These are phyloP conservation scores for Lasiodiplodia theobromae DNA, from an alignment of 2,329 filamentous ascomycete species.

Conservation along the genomic window DNA sequence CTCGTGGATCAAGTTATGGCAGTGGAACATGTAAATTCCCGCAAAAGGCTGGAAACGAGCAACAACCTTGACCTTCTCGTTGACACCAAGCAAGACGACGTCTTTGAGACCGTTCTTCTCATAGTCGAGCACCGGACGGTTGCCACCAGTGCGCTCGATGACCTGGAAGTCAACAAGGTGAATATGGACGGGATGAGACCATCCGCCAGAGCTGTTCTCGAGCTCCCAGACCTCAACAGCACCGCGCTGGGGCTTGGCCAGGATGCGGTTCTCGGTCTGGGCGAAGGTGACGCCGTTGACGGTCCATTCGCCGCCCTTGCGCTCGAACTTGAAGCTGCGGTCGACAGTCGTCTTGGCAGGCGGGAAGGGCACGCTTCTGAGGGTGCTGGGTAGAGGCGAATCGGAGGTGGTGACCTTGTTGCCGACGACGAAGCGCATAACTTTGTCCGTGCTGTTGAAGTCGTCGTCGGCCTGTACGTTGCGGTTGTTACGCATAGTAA, in stretches of 20 bases:
- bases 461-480: conserved; percentile 56
- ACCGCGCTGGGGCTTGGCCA: conserved; percentile 43
- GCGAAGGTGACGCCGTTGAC: conserved; percentile 46
- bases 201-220: conserved; percentile 58
- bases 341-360: conserved; percentile 38
- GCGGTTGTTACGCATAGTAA: conserved; percentile 54
- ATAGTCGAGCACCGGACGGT: conserved; percentile 57
- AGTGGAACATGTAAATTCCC: conserved; percentile 50
- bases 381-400: conserved; percentile 38
- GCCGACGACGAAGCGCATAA: conserved; percentile 55
- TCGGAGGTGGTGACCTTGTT: conserved; percentile 36
- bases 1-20: conserved; percentile 56
- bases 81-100: conserved; percentile 61
- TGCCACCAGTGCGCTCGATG: conserved; percentile 55
- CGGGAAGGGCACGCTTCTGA: conserved; percentile 39
- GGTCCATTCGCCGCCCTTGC: conserved; percentile 39
- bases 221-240: conserved; percentile 47
- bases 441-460: conserved; percentile 54
- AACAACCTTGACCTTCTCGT: conserved; percentile 48
- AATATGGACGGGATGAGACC: conserved; percentile 63
- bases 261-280: conserved; percentile 44
- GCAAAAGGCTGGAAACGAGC: conserved; percentile 48
- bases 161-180: conserved; percentile 67
- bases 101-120: conserved; percentile 65
- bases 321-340: conserved; percentile 43